These are phyloP conservation scores for Podila clonocystis DNA, from an alignment of 192 early-diverging fungal genomes.

Conservation along the genomic window DNA sequence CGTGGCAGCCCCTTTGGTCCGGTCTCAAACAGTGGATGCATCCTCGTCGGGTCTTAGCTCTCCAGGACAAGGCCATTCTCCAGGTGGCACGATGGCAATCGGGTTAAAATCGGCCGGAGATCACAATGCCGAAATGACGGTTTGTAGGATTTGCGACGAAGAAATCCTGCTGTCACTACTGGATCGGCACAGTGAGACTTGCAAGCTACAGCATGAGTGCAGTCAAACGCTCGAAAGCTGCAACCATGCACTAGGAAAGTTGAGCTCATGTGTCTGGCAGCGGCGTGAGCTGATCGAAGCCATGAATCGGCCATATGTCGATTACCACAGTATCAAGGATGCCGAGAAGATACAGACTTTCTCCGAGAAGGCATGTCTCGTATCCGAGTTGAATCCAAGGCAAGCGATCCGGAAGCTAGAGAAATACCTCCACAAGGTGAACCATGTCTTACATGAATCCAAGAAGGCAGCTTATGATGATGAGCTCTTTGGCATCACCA, in stretches of 20 bases:
- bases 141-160: conserved; percentile 92
- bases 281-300: conserved; percentile 56
- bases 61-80: background rate
- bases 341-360: conserved; percentile 48
- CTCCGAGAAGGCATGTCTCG: conserved; percentile 30
- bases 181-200: conserved; percentile 83
- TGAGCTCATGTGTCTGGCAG: conserved; percentile 52
- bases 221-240: conserved; percentile 54
- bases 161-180: conserved; percentile 69
- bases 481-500: conserved; percentile 48
- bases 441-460: conserved; percentile 21
- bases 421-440: conserved; percentile 39
- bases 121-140: conserved; percentile 51
- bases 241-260: conserved; percentile 74
- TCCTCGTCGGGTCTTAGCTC: conserved; percentile 5
- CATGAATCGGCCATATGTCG: conserved; percentile 49
- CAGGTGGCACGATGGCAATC: background rate
- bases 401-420: conserved; percentile 43
- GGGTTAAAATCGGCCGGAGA: conserved; percentile 4
- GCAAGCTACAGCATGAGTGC: conserved; percentile 56
- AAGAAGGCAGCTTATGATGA: conserved; percentile 39
- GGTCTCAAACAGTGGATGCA: conserved; percentile 34
- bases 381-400: conserved; percentile 30
- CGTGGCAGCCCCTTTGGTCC: conserved; percentile 13
- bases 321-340: conserved; percentile 55